These are phyloP conservation scores for Brachypodium distachyon DNA, from an alignment of 202 grass and related monocot genomes.

Conservation along the genomic window DNA sequence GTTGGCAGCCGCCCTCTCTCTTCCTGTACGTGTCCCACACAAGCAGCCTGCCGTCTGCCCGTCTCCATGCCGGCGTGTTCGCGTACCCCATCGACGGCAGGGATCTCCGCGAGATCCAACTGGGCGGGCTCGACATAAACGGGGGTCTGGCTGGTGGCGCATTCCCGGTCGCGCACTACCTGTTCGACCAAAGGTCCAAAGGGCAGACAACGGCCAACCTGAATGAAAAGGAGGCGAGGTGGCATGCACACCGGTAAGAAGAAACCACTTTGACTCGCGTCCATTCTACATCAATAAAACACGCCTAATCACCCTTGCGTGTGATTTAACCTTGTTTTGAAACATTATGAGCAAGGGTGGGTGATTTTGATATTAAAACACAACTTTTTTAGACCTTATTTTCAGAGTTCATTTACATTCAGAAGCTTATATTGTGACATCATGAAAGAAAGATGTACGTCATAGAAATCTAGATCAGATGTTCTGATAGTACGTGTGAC, in stretches of 20 bases:
- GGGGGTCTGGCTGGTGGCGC: not conserved
- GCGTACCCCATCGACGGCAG: not conserved
- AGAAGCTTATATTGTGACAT: not conserved
- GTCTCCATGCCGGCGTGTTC: not conserved
- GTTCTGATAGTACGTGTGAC: too few species aligned
- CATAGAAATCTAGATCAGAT: too few species aligned
- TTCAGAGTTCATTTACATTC: constrained; percentile 31
- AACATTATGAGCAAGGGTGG: not conserved
- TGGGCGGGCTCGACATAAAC: not conserved
- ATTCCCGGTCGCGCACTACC: not conserved
- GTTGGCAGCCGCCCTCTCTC: not conserved
- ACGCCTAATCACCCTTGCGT: not conserved
- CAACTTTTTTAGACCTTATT: too few species aligned
- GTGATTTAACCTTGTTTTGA: not conserved
- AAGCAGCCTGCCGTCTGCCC: not conserved
- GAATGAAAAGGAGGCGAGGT: too few species aligned
- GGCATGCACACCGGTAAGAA: too few species aligned
- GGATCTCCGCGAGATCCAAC: not conserved
- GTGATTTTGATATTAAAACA: too few species aligned
- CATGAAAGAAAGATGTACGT: not conserved
- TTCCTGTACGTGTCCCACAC: not conserved
- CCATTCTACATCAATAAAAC: too few species aligned
- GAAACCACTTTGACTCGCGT: too few species aligned
- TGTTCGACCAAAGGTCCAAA: not conserved
- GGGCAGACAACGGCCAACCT: not conserved